These are phyloP conservation scores for Amaranthus tricolor DNA, from an alignment of 179 eudicot genomes.

Conservation along the genomic window DNA sequence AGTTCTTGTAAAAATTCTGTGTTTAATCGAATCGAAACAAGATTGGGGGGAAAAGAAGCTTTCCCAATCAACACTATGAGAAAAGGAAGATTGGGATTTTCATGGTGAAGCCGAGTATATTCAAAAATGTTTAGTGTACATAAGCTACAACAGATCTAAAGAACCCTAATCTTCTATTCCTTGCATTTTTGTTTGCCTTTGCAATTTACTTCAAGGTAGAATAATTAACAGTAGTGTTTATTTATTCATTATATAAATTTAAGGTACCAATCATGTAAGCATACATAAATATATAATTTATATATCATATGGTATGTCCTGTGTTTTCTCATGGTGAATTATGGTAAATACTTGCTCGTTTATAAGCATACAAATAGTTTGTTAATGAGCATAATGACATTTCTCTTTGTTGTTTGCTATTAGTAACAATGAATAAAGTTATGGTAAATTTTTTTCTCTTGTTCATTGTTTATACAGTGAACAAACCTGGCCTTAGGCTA, in stretches of 20 bases:
- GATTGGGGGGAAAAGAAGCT: slow-evolving; percentile 12
- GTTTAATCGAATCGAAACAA: slow-evolving; percentile 15
- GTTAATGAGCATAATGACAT: no score
- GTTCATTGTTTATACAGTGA: no score
- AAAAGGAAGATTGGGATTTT: slow-evolving; percentile 15
- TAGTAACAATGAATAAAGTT: no score
- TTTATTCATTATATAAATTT: slow-evolving; percentile 17
- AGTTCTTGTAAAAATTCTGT: slow-evolving; percentile 26
- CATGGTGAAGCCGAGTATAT: slow-evolving; percentile 23
- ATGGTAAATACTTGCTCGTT: background rate
- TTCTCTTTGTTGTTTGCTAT: no score
- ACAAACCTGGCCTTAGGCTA: no score
- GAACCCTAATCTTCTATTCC: background rate
- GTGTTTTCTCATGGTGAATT: background rate
- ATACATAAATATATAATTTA: background rate
- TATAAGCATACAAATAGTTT: no score
- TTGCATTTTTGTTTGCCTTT: slow-evolving; percentile 12
- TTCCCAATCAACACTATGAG: slow-evolving; percentile 16
- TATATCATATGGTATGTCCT: background rate
- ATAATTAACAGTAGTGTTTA: slow-evolving; percentile 2
- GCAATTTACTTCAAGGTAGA: slow-evolving; percentile 18
- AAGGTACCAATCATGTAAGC: background rate
- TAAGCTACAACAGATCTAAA: slow-evolving; percentile 15
- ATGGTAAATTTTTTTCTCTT: no score
- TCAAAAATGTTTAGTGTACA: slow-evolving; percentile 19